Conservation (phyloP, 2,329 filamentous ascomycete genomes). For the Pyricularia pennisetigena region DNA sequence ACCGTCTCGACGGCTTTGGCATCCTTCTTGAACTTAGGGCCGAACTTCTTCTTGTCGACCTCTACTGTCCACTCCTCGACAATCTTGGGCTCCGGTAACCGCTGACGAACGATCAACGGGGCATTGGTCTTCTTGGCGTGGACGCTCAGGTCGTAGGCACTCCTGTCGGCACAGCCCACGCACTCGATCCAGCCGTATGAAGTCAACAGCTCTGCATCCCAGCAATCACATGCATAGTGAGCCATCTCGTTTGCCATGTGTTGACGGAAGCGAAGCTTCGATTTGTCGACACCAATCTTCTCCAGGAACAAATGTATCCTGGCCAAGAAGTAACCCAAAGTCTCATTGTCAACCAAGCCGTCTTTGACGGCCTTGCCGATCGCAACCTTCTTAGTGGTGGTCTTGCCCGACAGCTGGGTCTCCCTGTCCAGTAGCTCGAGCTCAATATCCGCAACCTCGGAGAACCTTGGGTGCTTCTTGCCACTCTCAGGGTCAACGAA, state of each 20-base stretch:
- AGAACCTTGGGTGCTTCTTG: conserved; percentile 88
- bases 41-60: conserved; percentile 91
- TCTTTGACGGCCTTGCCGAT: conserved; percentile 80
- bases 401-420: conserved; percentile 81
- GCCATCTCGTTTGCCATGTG: conserved; percentile 77
- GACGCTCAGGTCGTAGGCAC: conserved; percentile 86
- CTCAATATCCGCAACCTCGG: conserved; percentile 74
- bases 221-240: conserved; percentile 94
- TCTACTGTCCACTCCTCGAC: conserved; percentile 85
- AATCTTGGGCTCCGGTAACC: conserved; percentile 63
- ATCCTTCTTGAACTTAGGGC: conserved; percentile 91
- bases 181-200: conserved; percentile 98
- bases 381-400: conserved; percentile 58
- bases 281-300: conserved; percentile 77
- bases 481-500: conserved; percentile 90
- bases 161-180: conserved; percentile 82
- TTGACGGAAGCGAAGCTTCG: conserved; percentile 90
- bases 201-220: conserved; percentile 90
- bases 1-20: conserved; percentile 76
- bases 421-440: conserved; percentile 76
- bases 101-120: conserved; percentile 76
- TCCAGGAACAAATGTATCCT: conserved; percentile 85
- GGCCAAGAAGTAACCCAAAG: conserved; percentile 92
- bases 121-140: conserved; percentile 89
- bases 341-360: conserved; percentile 90